Evolutionary conservation across 108 stramenopile species (phyloP), one percentile per base, ranked within the genome.

Genomic region (Cyclotella sp.): DNA sequence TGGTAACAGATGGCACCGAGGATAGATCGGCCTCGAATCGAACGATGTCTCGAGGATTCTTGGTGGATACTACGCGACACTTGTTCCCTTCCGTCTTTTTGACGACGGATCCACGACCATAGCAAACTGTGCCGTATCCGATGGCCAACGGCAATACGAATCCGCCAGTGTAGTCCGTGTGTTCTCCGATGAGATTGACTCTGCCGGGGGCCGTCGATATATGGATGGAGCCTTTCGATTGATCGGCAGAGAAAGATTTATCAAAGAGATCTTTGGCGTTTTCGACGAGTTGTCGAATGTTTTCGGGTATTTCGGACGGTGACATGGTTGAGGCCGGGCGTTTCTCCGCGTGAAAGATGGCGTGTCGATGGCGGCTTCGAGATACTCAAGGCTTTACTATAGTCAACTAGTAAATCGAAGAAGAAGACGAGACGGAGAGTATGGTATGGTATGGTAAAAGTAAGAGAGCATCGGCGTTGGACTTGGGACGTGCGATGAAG

Each of bases 161-260:
- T 9, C 98, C 98, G 51, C 92, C 95, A 15, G 95, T 97, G 83
- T 99, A 99, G 71, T 99, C 98, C 10, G 95, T 95, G 81, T 99
- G 98, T 84, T 99, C 98, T 11, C 98, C 98, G 68, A 95, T 95
- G 62, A 95, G 81, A 76, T 95, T 95, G 71, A 95, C 94, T 10
- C 94, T 85, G 42, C 94, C 94, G 14, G 94, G 94, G 13, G 94
- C 92, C 10, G 86, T 78, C 21, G 88, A 54, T 13, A 73, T 57
- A 39, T 62, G 52, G 10, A 51, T 22, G 0, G 57, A 27, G 55
- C 45, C 26, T 42, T 10, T 30, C 9, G 18, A 11, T 0, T 18
- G 70, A 51, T 66, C 68, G 19, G 22, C 11, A 21, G 55, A 67
- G 47, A 76, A 82, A 6, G 73, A 54, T 47, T 60, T 43, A 7